A percentile compares a stretch with the other conserved stretches of the same genome.
phyloP scores from a whole-genome alignment of 495 filamentous ascomycete species.

The Niebla homalea region DNA sequence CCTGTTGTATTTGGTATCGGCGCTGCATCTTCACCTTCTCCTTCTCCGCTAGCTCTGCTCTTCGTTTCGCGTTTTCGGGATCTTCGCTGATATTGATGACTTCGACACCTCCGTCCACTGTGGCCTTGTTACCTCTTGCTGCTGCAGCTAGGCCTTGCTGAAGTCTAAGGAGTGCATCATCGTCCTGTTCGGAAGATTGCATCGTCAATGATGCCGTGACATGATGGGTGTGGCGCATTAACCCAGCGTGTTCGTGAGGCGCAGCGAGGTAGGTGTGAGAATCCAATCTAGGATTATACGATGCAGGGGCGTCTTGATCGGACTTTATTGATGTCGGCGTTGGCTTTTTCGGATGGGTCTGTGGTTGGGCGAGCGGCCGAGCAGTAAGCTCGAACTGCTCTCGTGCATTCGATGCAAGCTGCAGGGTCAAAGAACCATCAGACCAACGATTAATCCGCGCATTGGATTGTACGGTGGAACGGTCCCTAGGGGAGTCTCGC shows the following conservation, averaged over 20 bases:
- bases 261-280: constrained; percentile 74
- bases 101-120: constrained; percentile 43
- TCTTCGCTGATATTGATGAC: constrained; percentile 54
- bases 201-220: constrained; percentile 65
- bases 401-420: constrained; percentile 54
- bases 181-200: constrained; percentile 53
- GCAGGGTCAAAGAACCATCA: constrained; percentile 72
- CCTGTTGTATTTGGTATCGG: constrained; percentile 51
- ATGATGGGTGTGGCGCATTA: constrained; percentile 67
- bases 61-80: constrained; percentile 63
- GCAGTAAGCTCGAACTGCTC: constrained; percentile 69
- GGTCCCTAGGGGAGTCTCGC: constrained; percentile 52
- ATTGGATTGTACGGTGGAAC: constrained; percentile 54
- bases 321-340: constrained; percentile 29
- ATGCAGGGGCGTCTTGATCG: constrained; percentile 14
- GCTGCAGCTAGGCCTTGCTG: constrained; percentile 56
- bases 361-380: constrained; percentile 60
- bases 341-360: constrained; percentile 29
- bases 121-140: constrained; percentile 39
- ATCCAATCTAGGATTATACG: constrained; percentile 57
- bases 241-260: constrained; percentile 51
- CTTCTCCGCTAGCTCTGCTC: constrained; percentile 62
- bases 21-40: constrained; percentile 55
- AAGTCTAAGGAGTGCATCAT: constrained; percentile 65
- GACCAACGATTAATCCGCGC: constrained; percentile 68